Conservation (phyloP, 495 filamentous ascomycete species). For the Pyrenula aspistea region DNA sequence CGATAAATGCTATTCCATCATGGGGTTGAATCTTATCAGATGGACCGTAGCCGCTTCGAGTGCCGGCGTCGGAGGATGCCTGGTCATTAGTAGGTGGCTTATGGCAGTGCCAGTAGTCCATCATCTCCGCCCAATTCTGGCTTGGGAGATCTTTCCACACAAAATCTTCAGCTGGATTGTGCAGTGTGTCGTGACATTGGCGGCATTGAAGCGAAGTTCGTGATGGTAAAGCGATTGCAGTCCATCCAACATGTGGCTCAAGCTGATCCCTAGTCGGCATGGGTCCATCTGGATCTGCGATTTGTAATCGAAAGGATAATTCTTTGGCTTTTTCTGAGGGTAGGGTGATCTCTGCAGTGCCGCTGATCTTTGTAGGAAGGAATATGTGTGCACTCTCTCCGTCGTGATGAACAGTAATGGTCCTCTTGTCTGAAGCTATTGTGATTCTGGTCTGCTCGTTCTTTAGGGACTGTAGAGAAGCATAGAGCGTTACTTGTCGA, state of each 20-base stretch:
- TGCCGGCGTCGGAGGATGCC: constrained; percentile 20
- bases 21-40: constrained; percentile 53
- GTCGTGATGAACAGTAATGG: constrained; percentile 40
- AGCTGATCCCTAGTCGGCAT: constrained; percentile 14
- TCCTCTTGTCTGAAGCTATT: constrained; percentile 35
- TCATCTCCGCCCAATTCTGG: constrained; percentile 99
- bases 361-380: constrained; percentile 51
- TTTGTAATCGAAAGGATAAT: constrained; percentile 61
- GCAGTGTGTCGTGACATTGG: constrained; percentile 32
- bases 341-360: constrained; percentile 22
- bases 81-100: constrained; percentile 49
- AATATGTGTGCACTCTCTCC: constrained; percentile 41
- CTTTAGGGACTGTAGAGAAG: constrained; percentile 33
- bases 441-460: constrained; percentile 5
- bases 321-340: constrained; percentile 21
- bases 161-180: constrained; percentile 9
- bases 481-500: constrained; percentile 65
- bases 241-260: constrained; percentile 54
- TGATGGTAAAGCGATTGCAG: constrained; percentile 46
- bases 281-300: constrained; percentile 30
- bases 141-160: constrained; percentile 92
- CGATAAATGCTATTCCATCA: constrained; percentile 60
- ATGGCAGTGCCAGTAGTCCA: constrained; percentile 99
- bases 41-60: constrained; percentile 63
- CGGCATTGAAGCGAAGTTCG: constrained; percentile 51